A percentile compares a stretch with the other conserved stretches of the same genome.
Conservation (phyloP, 75 land plant genomes). For the Pinus taeda region DNA sequence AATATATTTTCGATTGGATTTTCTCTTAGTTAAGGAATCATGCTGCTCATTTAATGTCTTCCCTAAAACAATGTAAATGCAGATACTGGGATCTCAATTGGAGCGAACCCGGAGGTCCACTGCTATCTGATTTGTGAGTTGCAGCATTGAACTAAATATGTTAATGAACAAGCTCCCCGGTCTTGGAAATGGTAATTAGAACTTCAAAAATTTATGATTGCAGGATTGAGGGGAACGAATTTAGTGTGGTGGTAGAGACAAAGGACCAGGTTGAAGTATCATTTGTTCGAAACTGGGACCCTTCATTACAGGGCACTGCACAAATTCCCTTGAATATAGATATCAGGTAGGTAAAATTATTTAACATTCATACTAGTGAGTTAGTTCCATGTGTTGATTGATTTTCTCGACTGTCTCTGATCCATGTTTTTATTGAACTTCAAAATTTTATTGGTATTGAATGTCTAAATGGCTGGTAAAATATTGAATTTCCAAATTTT, state of each 20-base stretch:
- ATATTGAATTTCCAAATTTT: too few species aligned
- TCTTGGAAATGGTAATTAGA: not conserved
- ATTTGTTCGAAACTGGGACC: conserved; percentile 38
- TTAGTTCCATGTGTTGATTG: not conserved
- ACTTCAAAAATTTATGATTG: not conserved
- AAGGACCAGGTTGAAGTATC: conserved; percentile 49
- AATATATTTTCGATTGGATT: too few species aligned
- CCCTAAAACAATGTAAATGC: not conserved
- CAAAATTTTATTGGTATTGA: too few species aligned
- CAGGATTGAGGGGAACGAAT: conserved; percentile 43
- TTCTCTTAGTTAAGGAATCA: too few species aligned
- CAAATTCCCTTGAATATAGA: conserved; percentile 53
- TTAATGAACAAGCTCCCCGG: not conserved
- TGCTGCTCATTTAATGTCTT: too few species aligned
- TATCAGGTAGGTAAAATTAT: conserved; percentile 28
- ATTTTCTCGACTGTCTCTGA: not conserved
- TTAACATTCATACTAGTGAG: not conserved
- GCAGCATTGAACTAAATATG: not conserved
- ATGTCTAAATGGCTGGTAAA: too few species aligned
- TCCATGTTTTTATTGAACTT: too few species aligned
- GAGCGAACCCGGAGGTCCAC: conserved; percentile 39
- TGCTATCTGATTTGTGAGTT: conserved; percentile 33
- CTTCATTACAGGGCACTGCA: conserved; percentile 5
- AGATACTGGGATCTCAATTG: conserved; percentile 58
- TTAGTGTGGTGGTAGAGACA: conserved; percentile 23